Base-by-base conservation (phyloP, 352 stramenopile genomes). In the Globisporangium nodosum region DNA sequence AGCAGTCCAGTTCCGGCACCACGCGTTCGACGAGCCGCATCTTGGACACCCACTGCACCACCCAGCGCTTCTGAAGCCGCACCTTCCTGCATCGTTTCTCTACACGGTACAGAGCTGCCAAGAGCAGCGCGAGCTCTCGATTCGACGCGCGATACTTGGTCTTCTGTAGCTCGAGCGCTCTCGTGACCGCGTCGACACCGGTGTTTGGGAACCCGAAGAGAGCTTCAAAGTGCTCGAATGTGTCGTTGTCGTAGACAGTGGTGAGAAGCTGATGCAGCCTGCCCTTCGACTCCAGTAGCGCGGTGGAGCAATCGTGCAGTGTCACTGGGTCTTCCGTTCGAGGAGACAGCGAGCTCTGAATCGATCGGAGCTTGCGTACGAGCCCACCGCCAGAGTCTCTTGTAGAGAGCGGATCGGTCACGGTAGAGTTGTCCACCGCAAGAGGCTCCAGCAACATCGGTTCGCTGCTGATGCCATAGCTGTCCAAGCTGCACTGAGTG, bases 401-500 rank as follows among this genome's bases (percentile, higher is more conserved):
- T 21, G 31, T 7, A 54, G 27, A 11, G 18, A 27, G 11, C 11
- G 15, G 12, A 3, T 43, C 13, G 8, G 30, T 1, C n/a, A 12
- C 12, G 24, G 49, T 1, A 4, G 11, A 6, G n/a, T 37, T 7
- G 31, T 51, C 11, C 9, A 16, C 24, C 27, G 49, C 48, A 1
- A 68, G 49, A 47, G 79, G 80, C 51, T 74, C 68, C 0, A 92
- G 53, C 0, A 92, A 68, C 12, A 85, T 57, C 8, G 79, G 73
- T 16, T 83, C 68, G 15, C 74, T 76, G 48, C 86, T 90, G 0
- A 5, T n/a, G 18, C 76, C 65, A 8, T 73, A 70, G 3, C 43
- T 48, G 58, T 90, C 80, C 5, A 87, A 50, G 31, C 76, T 90
- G 57, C 76, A 87, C 45, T 70, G 56, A 7, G 69, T 70, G n/a